These are phyloP conservation scores for Patellaria atrata DNA, from an alignment of 495 filamentous ascomycete genomes.

Conservation along the genomic window DNA sequence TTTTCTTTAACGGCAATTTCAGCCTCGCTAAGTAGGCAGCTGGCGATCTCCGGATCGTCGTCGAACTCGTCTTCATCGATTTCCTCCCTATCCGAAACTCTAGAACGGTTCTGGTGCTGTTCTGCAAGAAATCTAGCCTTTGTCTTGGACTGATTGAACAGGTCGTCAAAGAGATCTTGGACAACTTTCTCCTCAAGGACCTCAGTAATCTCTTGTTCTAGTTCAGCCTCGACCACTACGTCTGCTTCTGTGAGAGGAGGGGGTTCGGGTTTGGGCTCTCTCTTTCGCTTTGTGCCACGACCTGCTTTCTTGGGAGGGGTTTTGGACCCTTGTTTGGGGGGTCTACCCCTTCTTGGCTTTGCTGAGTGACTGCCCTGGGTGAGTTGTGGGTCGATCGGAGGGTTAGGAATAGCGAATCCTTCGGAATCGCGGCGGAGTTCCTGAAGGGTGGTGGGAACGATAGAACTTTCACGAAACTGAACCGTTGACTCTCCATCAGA, in stretches of 20 bases:
- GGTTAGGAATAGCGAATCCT: constrained; percentile 39
- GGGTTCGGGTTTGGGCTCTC: constrained; percentile 11
- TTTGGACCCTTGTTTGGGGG: constrained; percentile 8
- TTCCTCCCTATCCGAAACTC: constrained; percentile 28
- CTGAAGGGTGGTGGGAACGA: constrained; percentile 1
- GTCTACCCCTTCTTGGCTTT: background rate
- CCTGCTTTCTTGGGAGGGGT: constrained; percentile 6
- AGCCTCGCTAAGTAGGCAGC: constrained; percentile 53
- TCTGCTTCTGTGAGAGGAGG: constrained; percentile 22
- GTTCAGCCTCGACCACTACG: constrained; percentile 21
- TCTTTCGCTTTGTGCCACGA: constrained; percentile 4
- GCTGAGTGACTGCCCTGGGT: background rate
- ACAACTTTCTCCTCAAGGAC: constrained; percentile 7
- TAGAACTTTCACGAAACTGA: background rate
- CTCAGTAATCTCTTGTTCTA: constrained; percentile 23
- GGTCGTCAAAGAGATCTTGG: constrained; percentile 5
- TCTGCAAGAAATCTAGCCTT: constrained; percentile 4
- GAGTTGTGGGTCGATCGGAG: constrained; percentile 28
- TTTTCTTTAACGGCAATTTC: constrained; percentile 69
- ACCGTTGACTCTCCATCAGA: background rate
- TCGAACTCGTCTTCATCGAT: constrained; percentile 67
- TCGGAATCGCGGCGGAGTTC: constrained; percentile 34
- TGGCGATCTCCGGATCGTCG: constrained; percentile 68
- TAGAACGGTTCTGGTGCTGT: background rate
- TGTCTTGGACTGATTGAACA: constrained; percentile 1